Conservation (phyloP, 768 basidiomycete genomes). For the Kwoniella shandongensis region DNA sequence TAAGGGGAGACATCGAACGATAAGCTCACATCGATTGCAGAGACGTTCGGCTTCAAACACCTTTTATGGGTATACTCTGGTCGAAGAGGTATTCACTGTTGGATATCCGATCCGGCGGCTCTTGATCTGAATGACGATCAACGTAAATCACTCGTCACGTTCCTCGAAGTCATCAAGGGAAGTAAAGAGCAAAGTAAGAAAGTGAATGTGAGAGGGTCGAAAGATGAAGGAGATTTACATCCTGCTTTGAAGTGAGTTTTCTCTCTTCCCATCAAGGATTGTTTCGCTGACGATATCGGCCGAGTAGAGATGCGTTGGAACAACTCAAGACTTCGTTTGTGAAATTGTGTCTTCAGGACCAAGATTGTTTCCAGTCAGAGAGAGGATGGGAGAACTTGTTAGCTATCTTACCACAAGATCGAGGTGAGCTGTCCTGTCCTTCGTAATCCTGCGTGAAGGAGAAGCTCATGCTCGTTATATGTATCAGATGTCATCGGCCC, state of each 20-base stretch:
- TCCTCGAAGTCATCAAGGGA: conserved; percentile 77
- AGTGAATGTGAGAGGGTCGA: conserved; percentile 65
- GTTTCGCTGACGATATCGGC: too few species aligned
- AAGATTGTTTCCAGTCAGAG: conserved; percentile 73
- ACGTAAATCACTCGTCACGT: conserved; percentile 79
- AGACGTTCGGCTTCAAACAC: conserved; percentile 86
- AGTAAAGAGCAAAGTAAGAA: conserved; percentile 79
- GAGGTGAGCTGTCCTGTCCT: conserved; percentile 46
- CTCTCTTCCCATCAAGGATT: too few species aligned
- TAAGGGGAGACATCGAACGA: too few species aligned
- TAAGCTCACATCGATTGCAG: conserved; percentile 41
- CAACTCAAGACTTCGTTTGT: conserved; percentile 63
- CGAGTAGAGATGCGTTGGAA: conserved; percentile 57
- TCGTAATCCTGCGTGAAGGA: not conserved
- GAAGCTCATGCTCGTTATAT: not conserved
- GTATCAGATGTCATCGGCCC: conserved; percentile 55
- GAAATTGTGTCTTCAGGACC: conserved; percentile 72
- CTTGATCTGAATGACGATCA: conserved; percentile 89
- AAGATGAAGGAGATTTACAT: conserved; percentile 60
- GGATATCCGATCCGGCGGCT: conserved; percentile 88
- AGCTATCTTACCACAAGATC: conserved; percentile 67
- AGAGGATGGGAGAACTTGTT: conserved; percentile 74
- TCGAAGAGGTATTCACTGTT: conserved; percentile 95
- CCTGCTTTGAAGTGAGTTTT: conserved; percentile 71
- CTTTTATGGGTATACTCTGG: conserved; percentile 99